phyloP scores from a whole-genome alignment of 345 rosid genomes.

The Draba incana region DNA sequence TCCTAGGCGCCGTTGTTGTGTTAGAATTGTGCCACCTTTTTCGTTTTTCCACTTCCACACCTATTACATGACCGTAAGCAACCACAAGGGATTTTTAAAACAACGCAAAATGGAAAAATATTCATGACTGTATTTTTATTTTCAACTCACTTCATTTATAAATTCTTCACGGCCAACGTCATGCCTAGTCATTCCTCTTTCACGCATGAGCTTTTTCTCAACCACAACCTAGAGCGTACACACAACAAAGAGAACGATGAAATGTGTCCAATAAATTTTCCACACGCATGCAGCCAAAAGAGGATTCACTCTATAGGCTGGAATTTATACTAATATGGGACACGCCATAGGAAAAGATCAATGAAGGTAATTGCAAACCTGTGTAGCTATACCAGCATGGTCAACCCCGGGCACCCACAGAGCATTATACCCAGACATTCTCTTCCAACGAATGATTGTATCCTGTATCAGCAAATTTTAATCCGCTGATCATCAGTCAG shows the following conservation, averaged over 20 bases:
- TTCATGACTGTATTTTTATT: neutral
- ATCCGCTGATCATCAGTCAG: slow-evolving; percentile 8
- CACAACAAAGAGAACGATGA: slow-evolving; percentile 8
- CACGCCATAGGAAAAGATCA: neutral
- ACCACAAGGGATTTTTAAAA: neutral
- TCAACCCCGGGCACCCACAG: slow-evolving; percentile 97
- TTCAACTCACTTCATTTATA: slow-evolving; percentile 68
- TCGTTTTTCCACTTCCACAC: slow-evolving; percentile 94
- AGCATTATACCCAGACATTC: slow-evolving; percentile 96
- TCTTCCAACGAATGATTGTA: slow-evolving; percentile 84
- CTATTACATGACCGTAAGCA: slow-evolving; percentile 44
- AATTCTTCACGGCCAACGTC: slow-evolving; percentile 91
- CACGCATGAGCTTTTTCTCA: slow-evolving; percentile 92
- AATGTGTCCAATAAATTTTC: slow-evolving; percentile 11
- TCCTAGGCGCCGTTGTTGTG: slow-evolving; percentile 77
- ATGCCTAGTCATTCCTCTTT: slow-evolving; percentile 72
- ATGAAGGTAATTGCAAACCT: slow-evolving; percentile 51
- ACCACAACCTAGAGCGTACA: slow-evolving; percentile 73
- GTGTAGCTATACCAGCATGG: slow-evolving; percentile 99
- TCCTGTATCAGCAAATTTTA: slow-evolving; percentile 53
- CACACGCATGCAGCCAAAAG: slow-evolving; percentile 13
- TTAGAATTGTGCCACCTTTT: slow-evolving; percentile 75
- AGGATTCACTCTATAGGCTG: neutral
- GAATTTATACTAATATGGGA: slow-evolving; percentile 4
- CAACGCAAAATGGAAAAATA: slow-evolving; percentile 17